These are phyloP conservation scores for Beauveria bassiana DNA, from an alignment of 2,329 filamentous ascomycete species.

Conservation along the genomic window DNA sequence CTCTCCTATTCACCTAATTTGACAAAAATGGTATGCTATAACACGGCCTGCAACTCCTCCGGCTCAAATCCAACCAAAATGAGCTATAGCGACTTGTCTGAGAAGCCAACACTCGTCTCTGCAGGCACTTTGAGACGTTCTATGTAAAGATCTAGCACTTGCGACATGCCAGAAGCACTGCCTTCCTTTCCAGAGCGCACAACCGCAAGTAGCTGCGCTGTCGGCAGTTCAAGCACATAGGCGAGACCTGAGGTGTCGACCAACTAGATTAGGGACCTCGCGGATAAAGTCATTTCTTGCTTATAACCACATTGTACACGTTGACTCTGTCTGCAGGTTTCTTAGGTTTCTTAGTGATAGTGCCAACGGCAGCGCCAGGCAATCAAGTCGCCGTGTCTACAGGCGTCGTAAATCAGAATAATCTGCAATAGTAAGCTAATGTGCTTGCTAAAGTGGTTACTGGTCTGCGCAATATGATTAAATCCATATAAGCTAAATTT, in stretches of 20 bases:
- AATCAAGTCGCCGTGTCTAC: constrained; percentile 27
- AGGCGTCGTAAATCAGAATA: not conserved
- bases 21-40: too few species aligned
- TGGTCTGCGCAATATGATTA: too few species aligned
- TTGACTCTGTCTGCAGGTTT: constrained; percentile 33
- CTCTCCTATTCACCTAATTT: too few species aligned
- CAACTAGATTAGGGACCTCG: constrained; percentile 28
- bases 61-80: not conserved
- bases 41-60: not conserved
- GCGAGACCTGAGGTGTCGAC: constrained; percentile 23
- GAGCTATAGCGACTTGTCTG: constrained; percentile 9
- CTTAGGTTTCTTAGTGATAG: constrained; percentile 29
- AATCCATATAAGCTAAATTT: too few species aligned
- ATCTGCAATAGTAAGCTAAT: too few species aligned
- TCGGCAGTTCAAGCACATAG: constrained; percentile 11
- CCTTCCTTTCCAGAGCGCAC: constrained; percentile 8
- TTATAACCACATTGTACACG: constrained; percentile 34
- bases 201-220: constrained; percentile 1
- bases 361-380: constrained; percentile 26
- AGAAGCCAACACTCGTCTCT: not conserved
- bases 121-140: not conserved
- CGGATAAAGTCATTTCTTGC: constrained; percentile 33
- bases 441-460: too few species aligned
- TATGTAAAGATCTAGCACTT: not conserved
- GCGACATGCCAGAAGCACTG: constrained; percentile 1